Conservation (phyloP, 1,139 yeast species). For the Suhomyces coccinellae region DNA sequence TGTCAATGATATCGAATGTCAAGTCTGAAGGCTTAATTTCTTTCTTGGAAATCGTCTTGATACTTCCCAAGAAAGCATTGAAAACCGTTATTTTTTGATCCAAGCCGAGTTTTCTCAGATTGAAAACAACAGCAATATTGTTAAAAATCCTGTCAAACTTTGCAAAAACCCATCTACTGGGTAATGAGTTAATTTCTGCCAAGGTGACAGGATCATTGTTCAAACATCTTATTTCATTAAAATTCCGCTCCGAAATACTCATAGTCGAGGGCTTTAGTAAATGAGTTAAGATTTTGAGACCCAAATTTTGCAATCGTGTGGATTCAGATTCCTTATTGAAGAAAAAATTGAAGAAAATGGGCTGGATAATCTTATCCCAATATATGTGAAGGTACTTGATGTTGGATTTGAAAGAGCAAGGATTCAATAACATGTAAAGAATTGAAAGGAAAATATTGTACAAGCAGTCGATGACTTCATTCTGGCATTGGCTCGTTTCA, state of each 20-base stretch:
- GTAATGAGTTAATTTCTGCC: constrained; percentile 33
- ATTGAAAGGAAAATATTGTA: constrained; percentile 34
- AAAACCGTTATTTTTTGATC: constrained; percentile 32
- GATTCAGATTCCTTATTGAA: constrained; percentile 27
- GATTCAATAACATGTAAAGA: constrained; percentile 34
- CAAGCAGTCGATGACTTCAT: constrained; percentile 31
- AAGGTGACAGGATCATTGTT: constrained; percentile 33
- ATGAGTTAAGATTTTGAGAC: constrained; percentile 24
- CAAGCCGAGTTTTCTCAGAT: constrained; percentile 23
- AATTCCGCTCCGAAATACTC: constrained; percentile 24
- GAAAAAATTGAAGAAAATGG: constrained; percentile 34
- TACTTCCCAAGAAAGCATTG: constrained; percentile 25
- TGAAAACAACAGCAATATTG: constrained; percentile 25
- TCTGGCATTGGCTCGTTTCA: constrained; percentile 18
- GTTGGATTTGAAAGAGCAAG: constrained; percentile 20
- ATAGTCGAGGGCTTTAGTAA: constrained; percentile 24
- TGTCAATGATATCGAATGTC: constrained; percentile 35
- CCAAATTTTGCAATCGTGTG: constrained; percentile 29
- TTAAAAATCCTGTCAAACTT: constrained; percentile 36
- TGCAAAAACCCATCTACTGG: constrained; percentile 35
- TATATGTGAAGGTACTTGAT: constrained; percentile 31
- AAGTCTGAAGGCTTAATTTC: constrained; percentile 30
- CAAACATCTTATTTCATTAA: constrained; percentile 33
- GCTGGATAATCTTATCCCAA: constrained; percentile 43
- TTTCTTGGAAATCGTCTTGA: constrained; percentile 31